Evolutionary conservation across 2,329 filamentous ascomycete species (phyloP).

Genomic region (Penicillium palitans): DNA sequence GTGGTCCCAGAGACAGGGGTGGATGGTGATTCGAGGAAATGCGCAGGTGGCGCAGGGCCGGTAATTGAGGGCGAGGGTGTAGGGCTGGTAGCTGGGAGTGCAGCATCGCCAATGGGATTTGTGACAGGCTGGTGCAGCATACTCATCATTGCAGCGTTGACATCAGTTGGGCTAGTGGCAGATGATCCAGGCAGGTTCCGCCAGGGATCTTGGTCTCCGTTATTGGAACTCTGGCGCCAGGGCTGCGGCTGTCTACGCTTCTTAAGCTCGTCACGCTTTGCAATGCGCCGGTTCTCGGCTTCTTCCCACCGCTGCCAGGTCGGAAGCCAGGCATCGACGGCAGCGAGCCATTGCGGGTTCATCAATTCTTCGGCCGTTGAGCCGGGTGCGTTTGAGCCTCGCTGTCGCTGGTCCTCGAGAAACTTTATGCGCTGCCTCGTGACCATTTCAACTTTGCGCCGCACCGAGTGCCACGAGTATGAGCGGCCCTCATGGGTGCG

Average conservation of each 20-base stretch:
- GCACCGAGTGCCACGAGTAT: constrained; percentile 47
- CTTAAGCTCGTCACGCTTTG: constrained; percentile 36
- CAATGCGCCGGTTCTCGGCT: constrained; percentile 39
- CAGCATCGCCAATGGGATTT: constrained; percentile 9
- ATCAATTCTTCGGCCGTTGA: constrained; percentile 30
- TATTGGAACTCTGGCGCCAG: constrained; percentile 14
- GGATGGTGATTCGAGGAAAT: constrained; percentile 12
- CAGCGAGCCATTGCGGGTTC: constrained; percentile 41
- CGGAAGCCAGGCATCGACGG: constrained; percentile 44
- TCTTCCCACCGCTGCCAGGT: constrained; percentile 44
- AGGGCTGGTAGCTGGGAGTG: constrained; percentile 1
- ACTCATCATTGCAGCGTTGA: constrained; percentile 1
- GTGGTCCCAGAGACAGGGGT: constrained; percentile 1
- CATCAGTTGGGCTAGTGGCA: constrained; percentile 3
- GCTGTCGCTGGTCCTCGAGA: constrained; percentile 33
- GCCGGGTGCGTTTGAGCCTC: constrained; percentile 7
- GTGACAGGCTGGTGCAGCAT: constrained; percentile 10
- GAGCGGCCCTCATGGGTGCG: constrained; percentile 37
- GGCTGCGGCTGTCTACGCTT: constrained; percentile 24
- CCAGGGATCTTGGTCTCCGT: constrained; percentile 20
- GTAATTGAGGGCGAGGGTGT: constrained; percentile 6
- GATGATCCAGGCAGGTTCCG: neutral
- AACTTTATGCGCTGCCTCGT: constrained; percentile 45
- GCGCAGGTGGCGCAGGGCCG: neutral
- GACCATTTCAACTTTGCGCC: constrained; percentile 43